Percentiles rank a stretch among this genome's conserved stretches.
Evolutionary conservation across 108 stramenopile genomes (phyloP).

Genomic region (Chaetoceros muelleri): DNA sequence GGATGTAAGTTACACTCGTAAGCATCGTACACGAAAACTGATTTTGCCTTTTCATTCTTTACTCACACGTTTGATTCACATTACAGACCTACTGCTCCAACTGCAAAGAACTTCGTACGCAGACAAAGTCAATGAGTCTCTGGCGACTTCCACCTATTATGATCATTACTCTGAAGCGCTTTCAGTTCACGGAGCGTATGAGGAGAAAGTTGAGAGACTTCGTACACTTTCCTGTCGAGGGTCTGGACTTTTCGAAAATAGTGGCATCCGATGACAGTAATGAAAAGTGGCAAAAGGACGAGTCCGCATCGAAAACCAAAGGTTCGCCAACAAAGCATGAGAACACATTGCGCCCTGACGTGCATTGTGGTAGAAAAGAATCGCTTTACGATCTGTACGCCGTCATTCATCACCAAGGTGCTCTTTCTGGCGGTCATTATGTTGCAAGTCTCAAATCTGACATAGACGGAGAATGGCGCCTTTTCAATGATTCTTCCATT

Average conservation of each 20-base stretch:
- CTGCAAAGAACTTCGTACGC: slow-evolving; percentile 84
- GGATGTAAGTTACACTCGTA: slow-evolving; percentile 30
- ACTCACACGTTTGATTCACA: too few species aligned
- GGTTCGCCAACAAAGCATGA: slow-evolving; percentile 1
- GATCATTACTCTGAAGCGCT: slow-evolving; percentile 94
- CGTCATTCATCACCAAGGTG: slow-evolving; percentile 89
- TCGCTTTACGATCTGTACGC: slow-evolving; percentile 81
- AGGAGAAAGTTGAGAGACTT: slow-evolving; percentile 86
- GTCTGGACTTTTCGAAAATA: slow-evolving; percentile 76
- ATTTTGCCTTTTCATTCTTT: neutral
- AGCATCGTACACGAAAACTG: neutral
- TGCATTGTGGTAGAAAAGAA: slow-evolving; percentile 36
- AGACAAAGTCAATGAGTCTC: slow-evolving; percentile 80
- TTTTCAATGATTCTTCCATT: slow-evolving; percentile 84
- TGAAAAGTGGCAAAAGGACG: neutral
- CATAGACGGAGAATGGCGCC: slow-evolving; percentile 77
- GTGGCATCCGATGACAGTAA: slow-evolving; percentile 47
- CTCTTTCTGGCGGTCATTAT: slow-evolving; percentile 80
- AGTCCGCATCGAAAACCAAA: neutral
- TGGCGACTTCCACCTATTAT: slow-evolving; percentile 91
- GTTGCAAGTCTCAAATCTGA: slow-evolving; percentile 82
- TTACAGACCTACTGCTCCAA: slow-evolving; percentile 80
- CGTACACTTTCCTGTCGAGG: slow-evolving; percentile 85
- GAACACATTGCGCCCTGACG: slow-evolving; percentile 17
- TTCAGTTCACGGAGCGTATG: slow-evolving; percentile 85